Percentiles rank a stretch among this genome's conserved stretches.
These are phyloP conservation scores for Circinella minor DNA, from an alignment of 371 early-diverging fungal genomes.

Conservation along the genomic window DNA sequence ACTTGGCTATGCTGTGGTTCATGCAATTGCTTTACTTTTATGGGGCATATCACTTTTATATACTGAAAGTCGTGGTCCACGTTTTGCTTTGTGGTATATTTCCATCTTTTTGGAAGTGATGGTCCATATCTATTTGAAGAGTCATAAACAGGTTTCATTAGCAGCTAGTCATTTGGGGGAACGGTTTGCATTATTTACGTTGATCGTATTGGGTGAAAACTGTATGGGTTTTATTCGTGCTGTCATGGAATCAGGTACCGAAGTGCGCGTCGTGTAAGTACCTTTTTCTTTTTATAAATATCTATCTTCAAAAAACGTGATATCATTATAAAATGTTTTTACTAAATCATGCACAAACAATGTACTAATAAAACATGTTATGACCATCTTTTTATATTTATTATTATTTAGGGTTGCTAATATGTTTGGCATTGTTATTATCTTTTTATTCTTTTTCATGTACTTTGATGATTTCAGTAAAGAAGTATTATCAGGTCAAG, in stretches of 20 bases:
- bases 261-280: slow-evolving; percentile 41
- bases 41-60: slow-evolving; percentile 55
- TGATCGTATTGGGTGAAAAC: slow-evolving; percentile 59
- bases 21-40: slow-evolving; percentile 47
- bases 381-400: background rate
- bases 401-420: slow-evolving; percentile 35
- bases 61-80: slow-evolving; percentile 22
- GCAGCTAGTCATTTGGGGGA: slow-evolving; percentile 64
- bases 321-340: too few relatives aligned
- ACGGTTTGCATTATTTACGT: slow-evolving; percentile 60
- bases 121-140: slow-evolving; percentile 47
- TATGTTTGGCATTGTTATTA: slow-evolving; percentile 51
- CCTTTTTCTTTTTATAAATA: background rate
- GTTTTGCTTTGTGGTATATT: slow-evolving; percentile 55
- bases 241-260: slow-evolving; percentile 39
- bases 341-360: background rate
- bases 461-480: slow-evolving; percentile 56
- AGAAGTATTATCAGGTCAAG: slow-evolving; percentile 31
- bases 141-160: slow-evolving; percentile 55
- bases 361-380: background rate
- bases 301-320: too few relatives aligned
- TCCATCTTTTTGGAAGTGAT: slow-evolving; percentile 52
- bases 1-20: slow-evolving; percentile 39
- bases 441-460: slow-evolving; percentile 58
- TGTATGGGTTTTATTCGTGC: slow-evolving; percentile 54